Conservation (phyloP, 129 eudicot genomes). For the Escallonia rubra region DNA sequence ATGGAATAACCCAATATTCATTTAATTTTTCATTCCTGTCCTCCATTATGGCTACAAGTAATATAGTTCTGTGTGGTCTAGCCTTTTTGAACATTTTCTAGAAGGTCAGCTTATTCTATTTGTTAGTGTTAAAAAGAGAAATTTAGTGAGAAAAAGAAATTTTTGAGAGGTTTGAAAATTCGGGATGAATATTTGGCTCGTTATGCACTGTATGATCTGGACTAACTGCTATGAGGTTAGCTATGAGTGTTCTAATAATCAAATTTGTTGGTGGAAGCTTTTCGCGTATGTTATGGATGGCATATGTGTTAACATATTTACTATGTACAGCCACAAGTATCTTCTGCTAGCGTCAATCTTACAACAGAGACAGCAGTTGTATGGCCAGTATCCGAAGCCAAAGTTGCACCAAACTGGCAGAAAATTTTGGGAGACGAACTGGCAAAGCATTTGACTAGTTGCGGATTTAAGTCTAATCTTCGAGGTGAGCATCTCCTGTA, state of each 20-base stretch:
- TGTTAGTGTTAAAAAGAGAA: neutral
- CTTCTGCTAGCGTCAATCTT: conserved; percentile 91
- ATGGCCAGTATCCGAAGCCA: conserved; percentile 94
- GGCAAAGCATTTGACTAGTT: conserved; percentile 85
- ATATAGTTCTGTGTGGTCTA: too few relatives aligned
- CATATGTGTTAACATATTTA: conserved; percentile 4
- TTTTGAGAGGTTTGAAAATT: neutral
- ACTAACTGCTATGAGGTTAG: neutral
- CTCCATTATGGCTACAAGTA: too few relatives aligned
- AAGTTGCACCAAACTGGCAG: conserved; percentile 72
- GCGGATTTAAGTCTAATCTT: conserved; percentile 76
- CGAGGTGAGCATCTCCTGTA: conserved; percentile 52
- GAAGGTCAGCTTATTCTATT: neutral
- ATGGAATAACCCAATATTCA: neutral
- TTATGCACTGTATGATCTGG: neutral
- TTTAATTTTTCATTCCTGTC: too few relatives aligned
- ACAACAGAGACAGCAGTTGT: conserved; percentile 95
- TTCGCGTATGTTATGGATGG: neutral
- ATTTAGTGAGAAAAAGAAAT: neutral
- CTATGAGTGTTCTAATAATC: neutral
- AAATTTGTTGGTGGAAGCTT: neutral
- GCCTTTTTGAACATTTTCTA: neutral
- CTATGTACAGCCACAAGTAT: conserved; percentile 77
- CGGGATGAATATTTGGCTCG: neutral
- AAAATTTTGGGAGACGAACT: conserved; percentile 77